These are phyloP conservation scores for Laguncularia racemosa DNA, from an alignment of 345 rosid genomes.

Conservation along the genomic window DNA sequence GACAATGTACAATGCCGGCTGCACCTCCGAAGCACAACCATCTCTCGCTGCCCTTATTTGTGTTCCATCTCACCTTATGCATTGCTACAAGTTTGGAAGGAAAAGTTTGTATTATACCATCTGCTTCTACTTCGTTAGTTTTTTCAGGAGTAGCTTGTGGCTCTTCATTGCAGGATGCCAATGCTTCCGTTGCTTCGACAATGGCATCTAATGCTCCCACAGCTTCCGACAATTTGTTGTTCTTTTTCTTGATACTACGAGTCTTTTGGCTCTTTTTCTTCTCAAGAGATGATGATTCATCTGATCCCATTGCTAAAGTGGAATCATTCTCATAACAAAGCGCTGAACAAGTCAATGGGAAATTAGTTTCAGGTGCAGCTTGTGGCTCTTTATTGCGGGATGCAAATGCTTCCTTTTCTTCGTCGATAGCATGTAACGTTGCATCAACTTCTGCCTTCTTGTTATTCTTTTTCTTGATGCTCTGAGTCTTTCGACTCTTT, in stretches of 20 bases:
- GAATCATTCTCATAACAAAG: too few relatives aligned
- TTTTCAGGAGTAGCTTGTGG: slow-evolving; percentile 1
- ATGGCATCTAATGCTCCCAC: too few relatives aligned
- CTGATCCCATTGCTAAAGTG: too few relatives aligned
- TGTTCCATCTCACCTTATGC: slow-evolving; percentile 77
- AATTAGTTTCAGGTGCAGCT: background rate
- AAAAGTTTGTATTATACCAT: slow-evolving; percentile 16
- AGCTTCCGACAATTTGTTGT: too few relatives aligned
- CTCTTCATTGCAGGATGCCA: slow-evolving; percentile 15
- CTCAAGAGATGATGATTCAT: too few relatives aligned
- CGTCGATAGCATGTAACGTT: too few relatives aligned
- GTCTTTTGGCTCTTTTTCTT: too few relatives aligned
- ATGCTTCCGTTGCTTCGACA: background rate
- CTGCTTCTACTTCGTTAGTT: slow-evolving; percentile 9
- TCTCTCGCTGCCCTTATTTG: slow-evolving; percentile 83
- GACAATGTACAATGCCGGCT: slow-evolving; percentile 75
- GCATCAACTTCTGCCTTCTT: too few relatives aligned
- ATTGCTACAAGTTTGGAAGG: slow-evolving; percentile 61
- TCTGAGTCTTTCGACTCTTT: too few relatives aligned
- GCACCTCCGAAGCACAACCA: slow-evolving; percentile 91
- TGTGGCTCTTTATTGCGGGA: slow-evolving; percentile 8
- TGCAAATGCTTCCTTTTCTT: slow-evolving; percentile 7
- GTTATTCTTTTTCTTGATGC: too few relatives aligned
- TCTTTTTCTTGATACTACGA: too few relatives aligned
- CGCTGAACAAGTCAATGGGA: too few relatives aligned